Base-by-base conservation (phyloP, 108 stramenopile species). In the Skeletonema grethae region DNA sequence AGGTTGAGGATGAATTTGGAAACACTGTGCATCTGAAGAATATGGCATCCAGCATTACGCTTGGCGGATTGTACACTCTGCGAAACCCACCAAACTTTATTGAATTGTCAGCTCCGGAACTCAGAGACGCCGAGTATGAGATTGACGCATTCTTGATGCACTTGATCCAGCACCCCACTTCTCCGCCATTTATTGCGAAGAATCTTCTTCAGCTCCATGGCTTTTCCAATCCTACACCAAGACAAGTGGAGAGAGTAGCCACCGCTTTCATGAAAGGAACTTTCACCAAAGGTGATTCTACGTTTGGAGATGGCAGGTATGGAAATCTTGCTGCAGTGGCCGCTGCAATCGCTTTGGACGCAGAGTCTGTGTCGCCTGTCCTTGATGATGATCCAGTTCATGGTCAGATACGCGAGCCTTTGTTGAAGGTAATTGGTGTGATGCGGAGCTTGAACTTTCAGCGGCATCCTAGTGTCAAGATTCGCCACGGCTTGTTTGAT, bases 201-300 rank as follows among this genome's bases (percentile, higher is more conserved):
- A 79, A 75, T 35, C 63, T 93, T 7, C 79, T 87, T 25, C 88
- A 93, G 70, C 75, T 82, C 48, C 80, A 89, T 59, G 86, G 86
- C 13, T 80, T 85, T 50, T 85, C 84, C 1, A 93, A 93, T 75
- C 92, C 90, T 16, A 81, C 87, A 0, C 90, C 90, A 16, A 43
- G 82, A 15, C 85, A 85, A 72, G 75, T 85, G 0, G 36, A 69
- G 13, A 68, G 67, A 32, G 86, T 85, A 16, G 76, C 84, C 8
- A 50, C 34, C 46, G 76, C 85, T 7, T 87, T 82, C 64, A 74
- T 48, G 36, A 71, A 28, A 24, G 85, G 85, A 16, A 70, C 45
- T 18, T 80, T 50, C 29, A 67, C 68, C 32, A 77, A 61, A 13
- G 45, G 35, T n/a, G 70, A 74, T 10, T 66, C 78, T n/a, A 72